Evolutionary conservation across 2,329 filamentous ascomycete species (phyloP), one percentile per base, ranked within the genome.

Genomic region (Penicillium brasilianum): DNA sequence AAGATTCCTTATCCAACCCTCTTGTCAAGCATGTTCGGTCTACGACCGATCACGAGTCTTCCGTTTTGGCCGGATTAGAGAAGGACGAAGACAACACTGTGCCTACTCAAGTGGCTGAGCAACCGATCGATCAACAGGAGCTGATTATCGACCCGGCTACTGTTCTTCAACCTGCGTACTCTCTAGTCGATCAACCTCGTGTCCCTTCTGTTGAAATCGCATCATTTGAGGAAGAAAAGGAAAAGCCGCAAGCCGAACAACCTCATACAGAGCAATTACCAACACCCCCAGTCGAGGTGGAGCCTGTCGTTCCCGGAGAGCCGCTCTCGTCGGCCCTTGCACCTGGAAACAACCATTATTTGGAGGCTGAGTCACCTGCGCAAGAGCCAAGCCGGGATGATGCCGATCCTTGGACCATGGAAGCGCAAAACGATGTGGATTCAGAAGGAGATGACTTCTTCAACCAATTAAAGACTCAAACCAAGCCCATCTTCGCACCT

Each of bases 381-480:
- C 61, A 55, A 30, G 64, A 68, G n/a, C 16, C 59, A 20, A 55
- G 41, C 8, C n/a, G 61, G 11, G 59, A 58, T n/a, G 61, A 64
- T n/a, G 66, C 61, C 37, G 64, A 61, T 30, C 61, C 71, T 80
- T 63, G 87, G 87, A 69, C 77, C 77, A 73, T 75, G 58, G 68
- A 76, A 20, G 84, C 84, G 68, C 75, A 74, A 8, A 79, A 81
- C 5, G 81, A 83, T 51, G 81, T 82, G 16, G 77, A 80, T 18
- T 76, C 79, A 7, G 75, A 78, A 14, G 78, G 81, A 7, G 81
- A 80, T 59, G 86, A 87, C 63, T 91, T 92, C 67, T 91, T 90
- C 70, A 79, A 77, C 50, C 82, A 87, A 57, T 76, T 78, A 43
- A 78, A 75, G 60, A 74, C 70, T 14, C 76, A 76, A 67, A 78